Conservation (phyloP, 2,329 filamentous ascomycete genomes). For the Simplicillium aogashimaense region DNA sequence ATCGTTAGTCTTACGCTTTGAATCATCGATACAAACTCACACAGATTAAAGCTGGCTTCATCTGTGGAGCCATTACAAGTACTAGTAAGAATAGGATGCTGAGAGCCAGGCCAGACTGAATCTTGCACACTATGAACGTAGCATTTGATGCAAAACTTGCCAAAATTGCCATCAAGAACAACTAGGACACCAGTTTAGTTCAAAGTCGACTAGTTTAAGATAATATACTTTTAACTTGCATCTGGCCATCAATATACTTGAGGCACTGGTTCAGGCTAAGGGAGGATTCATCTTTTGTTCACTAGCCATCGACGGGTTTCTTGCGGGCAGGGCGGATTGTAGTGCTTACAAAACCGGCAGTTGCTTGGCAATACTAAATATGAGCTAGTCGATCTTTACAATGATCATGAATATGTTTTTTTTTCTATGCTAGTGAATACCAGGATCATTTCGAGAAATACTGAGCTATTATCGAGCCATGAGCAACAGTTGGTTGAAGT, state of each 20-base stretch:
- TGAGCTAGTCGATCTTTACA: neutral
- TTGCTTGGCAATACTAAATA: too few relatives aligned
- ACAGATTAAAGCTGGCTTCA: slow-evolving; percentile 4
- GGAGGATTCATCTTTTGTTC: slow-evolving; percentile 3
- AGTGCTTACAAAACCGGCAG: too few relatives aligned
- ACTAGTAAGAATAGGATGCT: slow-evolving; percentile 6
- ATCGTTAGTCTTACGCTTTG: too few relatives aligned
- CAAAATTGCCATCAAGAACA: slow-evolving; percentile 7
- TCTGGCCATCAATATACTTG: slow-evolving; percentile 2
- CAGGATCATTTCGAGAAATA: too few relatives aligned
- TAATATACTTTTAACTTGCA: slow-evolving; percentile 5
- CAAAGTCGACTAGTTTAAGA: slow-evolving; percentile 1
- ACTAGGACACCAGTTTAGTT: neutral
- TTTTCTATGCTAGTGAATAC: too few relatives aligned
- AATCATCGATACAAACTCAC: too few relatives aligned
- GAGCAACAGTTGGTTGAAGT: too few relatives aligned
- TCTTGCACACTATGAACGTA: slow-evolving; percentile 8
- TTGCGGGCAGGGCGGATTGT: too few relatives aligned
- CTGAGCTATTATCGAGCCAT: too few relatives aligned
- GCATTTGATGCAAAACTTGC: slow-evolving; percentile 14
- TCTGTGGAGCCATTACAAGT: slow-evolving; percentile 1
- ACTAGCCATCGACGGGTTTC: slow-evolving; percentile 2
- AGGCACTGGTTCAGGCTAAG: slow-evolving; percentile 7
- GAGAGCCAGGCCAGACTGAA: slow-evolving; percentile 5
- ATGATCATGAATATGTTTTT: neutral